Percentiles rank a stretch among this genome's conserved stretches.
phyloP scores from a whole-genome alignment of 257 asterid genomes.

The Mentha longifolia region DNA sequence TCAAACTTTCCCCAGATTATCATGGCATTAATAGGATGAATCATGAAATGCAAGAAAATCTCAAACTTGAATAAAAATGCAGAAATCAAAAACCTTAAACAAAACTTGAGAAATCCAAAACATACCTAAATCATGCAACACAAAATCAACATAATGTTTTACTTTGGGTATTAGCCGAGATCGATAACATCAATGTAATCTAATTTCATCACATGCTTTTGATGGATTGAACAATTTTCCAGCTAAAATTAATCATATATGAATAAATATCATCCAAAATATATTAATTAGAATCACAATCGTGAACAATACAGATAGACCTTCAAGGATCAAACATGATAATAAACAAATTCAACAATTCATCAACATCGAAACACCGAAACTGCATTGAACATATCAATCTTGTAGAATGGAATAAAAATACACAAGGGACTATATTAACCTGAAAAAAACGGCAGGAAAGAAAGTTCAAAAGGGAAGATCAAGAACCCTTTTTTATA shows the following conservation, averaged over 20 bases:
- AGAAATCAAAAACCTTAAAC: not conserved
- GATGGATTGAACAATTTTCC: too few species aligned
- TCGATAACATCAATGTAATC: not conserved
- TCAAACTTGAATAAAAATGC: constrained; percentile 11
- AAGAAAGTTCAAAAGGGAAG: constrained; percentile 24
- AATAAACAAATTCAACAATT: constrained; percentile 5
- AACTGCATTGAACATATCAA: constrained; percentile 28
- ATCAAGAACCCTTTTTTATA: constrained; percentile 35
- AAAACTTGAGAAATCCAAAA: not conserved
- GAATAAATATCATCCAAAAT: not conserved
- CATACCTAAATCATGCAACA: not conserved
- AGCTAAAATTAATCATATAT: too few species aligned
- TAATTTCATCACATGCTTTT: too few species aligned
- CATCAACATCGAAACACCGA: constrained; percentile 25
- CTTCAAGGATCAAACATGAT: not conserved
- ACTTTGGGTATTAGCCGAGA: too few species aligned
- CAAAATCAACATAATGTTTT: too few species aligned
- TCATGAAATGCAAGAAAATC: not conserved
- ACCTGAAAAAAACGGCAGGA: constrained; percentile 41
- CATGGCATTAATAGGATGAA: not conserved
- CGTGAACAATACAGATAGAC: not conserved
- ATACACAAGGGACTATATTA: constrained; percentile 5
- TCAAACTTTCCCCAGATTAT: not conserved
- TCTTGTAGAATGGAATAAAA: not conserved
- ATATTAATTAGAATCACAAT: constrained; percentile 18